Evolutionary conservation across 2,329 filamentous ascomycete species (phyloP).

Genomic region (Alternaria brassicae): DNA sequence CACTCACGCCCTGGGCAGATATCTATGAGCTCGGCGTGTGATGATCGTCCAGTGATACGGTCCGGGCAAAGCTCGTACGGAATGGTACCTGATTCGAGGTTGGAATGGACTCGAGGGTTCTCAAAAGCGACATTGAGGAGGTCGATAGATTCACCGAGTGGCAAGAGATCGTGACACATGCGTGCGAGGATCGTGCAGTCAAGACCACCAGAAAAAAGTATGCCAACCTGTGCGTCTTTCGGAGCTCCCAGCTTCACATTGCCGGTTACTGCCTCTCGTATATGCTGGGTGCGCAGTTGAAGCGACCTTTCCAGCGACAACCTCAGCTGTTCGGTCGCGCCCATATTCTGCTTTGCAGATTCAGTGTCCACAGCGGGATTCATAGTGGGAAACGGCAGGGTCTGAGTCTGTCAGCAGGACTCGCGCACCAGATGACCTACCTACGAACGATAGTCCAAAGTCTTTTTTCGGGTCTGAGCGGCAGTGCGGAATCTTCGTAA

Average conservation of each 20-base stretch:
- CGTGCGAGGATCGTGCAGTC: conserved; percentile 91
- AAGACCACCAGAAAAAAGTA: conserved; percentile 92
- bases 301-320: conserved; percentile 67
- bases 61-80: conserved; percentile 88
- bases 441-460: conserved; percentile 39
- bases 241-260: not conserved
- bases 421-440: conserved; percentile 30
- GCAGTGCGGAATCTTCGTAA: conserved; percentile 35
- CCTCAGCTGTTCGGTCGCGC: conserved; percentile 62
- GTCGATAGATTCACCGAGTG: conserved; percentile 74
- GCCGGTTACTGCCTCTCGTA: conserved; percentile 32
- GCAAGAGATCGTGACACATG: conserved; percentile 78
- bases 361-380: conserved; percentile 39
- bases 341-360: conserved; percentile 27
- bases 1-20: conserved; percentile 76
- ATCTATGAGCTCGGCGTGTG: conserved; percentile 74
- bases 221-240: conserved; percentile 65
- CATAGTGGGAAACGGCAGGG: conserved; percentile 55
- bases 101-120: conserved; percentile 73
- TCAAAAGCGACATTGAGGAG: conserved; percentile 96
- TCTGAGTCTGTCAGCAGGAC: conserved; percentile 41
- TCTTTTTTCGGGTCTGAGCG: conserved; percentile 16
- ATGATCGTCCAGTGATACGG: conserved; percentile 81
- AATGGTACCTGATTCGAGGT: conserved; percentile 35
- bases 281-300: conserved; percentile 58